phyloP scores from a whole-genome alignment of 2,329 filamentous ascomycete genomes.

The Seiridium unicorne region DNA sequence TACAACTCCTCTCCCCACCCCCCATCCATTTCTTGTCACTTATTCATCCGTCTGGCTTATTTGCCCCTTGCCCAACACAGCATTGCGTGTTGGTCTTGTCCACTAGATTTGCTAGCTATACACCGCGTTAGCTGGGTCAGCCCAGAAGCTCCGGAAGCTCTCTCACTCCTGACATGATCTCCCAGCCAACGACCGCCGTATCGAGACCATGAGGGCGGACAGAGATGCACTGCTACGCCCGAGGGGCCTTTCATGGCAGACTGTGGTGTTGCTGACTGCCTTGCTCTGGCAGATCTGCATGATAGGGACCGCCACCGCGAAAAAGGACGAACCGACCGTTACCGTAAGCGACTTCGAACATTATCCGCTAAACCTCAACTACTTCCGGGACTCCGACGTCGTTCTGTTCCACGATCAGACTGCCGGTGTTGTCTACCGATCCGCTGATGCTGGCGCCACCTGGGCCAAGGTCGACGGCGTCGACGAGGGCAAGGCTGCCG shows the following conservation, averaged over 20 bases:
- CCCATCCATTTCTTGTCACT: not conserved
- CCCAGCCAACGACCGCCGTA: conserved; percentile 25
- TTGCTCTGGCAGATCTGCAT: conserved; percentile 24
- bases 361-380: conserved; percentile 70
- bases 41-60: not conserved
- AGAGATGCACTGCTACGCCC: conserved; percentile 42
- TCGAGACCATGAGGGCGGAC: conserved; percentile 49
- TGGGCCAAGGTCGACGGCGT: conserved; percentile 70
- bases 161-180: conserved; percentile 41
- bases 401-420: conserved; percentile 71
- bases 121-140: conserved; percentile 10
- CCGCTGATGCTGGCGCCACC: conserved; percentile 73
- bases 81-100: not conserved
- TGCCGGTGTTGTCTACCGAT: conserved; percentile 69
- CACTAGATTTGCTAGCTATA: not conserved
- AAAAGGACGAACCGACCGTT: conserved; percentile 63
- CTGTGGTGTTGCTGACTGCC: conserved; percentile 10
- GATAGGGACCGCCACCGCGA: conserved; percentile 43
- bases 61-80: not conserved
- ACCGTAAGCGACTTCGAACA: conserved; percentile 64
- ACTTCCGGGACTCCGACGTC: conserved; percentile 87
- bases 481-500: conserved; percentile 58
- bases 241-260: conserved; percentile 14
- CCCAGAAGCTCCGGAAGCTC: conserved; percentile 4
- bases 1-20: not conserved